Evolutionary conservation across 768 basidiomycete genomes (phyloP).

Genomic region (Kwoniella shandongensis): DNA sequence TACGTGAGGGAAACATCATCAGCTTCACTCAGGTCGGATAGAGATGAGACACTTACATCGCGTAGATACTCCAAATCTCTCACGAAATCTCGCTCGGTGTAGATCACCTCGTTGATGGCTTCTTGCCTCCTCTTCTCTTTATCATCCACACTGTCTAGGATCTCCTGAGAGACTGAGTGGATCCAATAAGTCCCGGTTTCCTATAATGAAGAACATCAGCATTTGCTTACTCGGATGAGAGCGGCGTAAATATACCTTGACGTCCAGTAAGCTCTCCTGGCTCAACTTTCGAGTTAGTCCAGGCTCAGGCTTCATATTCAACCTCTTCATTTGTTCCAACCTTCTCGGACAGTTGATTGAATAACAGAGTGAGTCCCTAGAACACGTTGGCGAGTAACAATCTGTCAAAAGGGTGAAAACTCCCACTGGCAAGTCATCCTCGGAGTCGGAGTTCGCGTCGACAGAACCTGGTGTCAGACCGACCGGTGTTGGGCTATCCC

Average conservation of each 20-base stretch:
- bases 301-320: conserved; percentile 92
- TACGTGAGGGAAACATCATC: conserved; percentile 47
- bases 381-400: conserved; percentile 97
- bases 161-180: conserved; percentile 90
- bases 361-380: conserved; percentile 90
- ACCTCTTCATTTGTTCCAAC: conserved; percentile 85
- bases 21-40: not conserved
- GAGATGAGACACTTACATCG: conserved; percentile 63
- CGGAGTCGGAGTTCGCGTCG: conserved; percentile 41
- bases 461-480: not conserved
- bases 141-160: conserved; percentile 87
- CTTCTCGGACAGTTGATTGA: conserved; percentile 93
- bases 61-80: conserved; percentile 96
- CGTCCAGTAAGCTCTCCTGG: conserved; percentile 74
- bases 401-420: conserved; percentile 95
- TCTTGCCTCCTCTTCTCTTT: conserved; percentile 94
- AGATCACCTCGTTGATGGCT: conserved; percentile 93
- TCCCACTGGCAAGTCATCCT: conserved; percentile 71
- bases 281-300: conserved; percentile 82
- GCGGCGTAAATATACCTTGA: conserved; percentile 60
- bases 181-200: conserved; percentile 90
- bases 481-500: not conserved
- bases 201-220: conserved; percentile 40
- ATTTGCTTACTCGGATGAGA: not conserved
- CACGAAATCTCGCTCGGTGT: conserved; percentile 95